Evolutionary conservation across 2,329 filamentous ascomycete genomes (phyloP).

Genomic region (Aspergillus carbonarius): DNA sequence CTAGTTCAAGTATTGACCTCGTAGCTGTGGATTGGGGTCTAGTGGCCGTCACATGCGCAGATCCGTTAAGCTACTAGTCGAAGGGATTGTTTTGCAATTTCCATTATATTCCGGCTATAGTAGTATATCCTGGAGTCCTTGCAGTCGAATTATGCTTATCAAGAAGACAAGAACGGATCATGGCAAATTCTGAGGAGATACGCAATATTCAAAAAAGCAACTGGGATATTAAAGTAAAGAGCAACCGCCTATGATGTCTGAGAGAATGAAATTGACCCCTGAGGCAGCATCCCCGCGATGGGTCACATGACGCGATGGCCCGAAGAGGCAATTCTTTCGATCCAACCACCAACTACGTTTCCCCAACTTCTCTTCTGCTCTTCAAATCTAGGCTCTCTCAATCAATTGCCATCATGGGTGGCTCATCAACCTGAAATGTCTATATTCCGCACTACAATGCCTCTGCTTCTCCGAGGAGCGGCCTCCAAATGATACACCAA

Average conservation of each 20-base stretch:
- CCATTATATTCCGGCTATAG: no score
- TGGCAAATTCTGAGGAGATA: no score
- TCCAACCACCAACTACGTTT: not conserved
- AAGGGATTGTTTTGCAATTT: no score
- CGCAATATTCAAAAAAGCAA: no score
- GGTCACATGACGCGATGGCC: conserved; percentile 6
- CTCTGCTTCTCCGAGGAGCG: not conserved
- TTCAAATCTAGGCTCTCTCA: not conserved
- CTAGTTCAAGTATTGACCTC: no score
- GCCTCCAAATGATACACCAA: not conserved
- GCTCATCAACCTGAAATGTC: not conserved
- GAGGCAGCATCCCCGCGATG: not conserved
- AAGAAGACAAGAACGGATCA: no score
- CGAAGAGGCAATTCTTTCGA: conserved; percentile 5
- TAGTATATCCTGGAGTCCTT: no score
- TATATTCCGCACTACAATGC: not conserved
- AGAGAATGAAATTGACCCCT: not conserved
- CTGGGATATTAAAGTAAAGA: no score
- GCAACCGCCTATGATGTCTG: not conserved
- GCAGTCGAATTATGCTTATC: no score
- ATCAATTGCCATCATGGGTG: not conserved
- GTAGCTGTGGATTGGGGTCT: no score
- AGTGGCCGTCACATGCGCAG: no score
- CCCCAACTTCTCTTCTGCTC: not conserved
- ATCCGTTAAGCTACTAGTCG: no score